Percentiles rank a stretch among this genome's conserved stretches.
Evolutionary conservation across 768 basidiomycete genomes (phyloP).

Genomic region (Porpolomopsis calyptriformis): DNA sequence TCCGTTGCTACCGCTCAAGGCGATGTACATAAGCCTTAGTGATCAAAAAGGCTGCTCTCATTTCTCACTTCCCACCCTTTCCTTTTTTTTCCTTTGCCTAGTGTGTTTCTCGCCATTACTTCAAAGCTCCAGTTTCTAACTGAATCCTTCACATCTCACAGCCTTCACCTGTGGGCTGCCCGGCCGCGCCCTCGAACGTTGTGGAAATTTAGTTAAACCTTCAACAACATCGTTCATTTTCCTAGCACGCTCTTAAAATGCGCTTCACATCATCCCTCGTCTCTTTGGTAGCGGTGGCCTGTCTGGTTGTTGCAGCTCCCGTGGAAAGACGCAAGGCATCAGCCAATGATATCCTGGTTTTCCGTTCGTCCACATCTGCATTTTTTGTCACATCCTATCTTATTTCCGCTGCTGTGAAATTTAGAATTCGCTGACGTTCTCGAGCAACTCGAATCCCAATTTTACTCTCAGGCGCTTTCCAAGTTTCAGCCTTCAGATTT

Average conservation of each 20-base stretch:
- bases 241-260: conserved; percentile 42
- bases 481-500: conserved; percentile 62
- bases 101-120: conserved; percentile 18
- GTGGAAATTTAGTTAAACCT: conserved; percentile 9
- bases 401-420: too few relatives aligned
- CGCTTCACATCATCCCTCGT: conserved; percentile 35
- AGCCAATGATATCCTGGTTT: conserved; percentile 42
- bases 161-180: conserved; percentile 48
- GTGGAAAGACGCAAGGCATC: conserved; percentile 32
- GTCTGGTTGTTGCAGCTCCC: conserved; percentile 43
- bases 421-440: conserved; percentile 68
- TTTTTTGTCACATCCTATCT: background rate
- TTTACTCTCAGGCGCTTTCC: conserved; percentile 54
- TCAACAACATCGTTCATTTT: conserved; percentile 15
- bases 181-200: conserved; percentile 48
- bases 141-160: conserved; percentile 11
- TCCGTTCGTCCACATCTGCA: conserved; percentile 36
- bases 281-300: conserved; percentile 32
- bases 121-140: conserved; percentile 3
- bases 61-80: background rate
- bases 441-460: conserved; percentile 60
- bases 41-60: background rate
- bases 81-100: conserved; percentile 9
- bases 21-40: background rate
- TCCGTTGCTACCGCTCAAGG: background rate